Conservation (phyloP, 345 rosid genomes). For the Syzygium oleosum region DNA sequence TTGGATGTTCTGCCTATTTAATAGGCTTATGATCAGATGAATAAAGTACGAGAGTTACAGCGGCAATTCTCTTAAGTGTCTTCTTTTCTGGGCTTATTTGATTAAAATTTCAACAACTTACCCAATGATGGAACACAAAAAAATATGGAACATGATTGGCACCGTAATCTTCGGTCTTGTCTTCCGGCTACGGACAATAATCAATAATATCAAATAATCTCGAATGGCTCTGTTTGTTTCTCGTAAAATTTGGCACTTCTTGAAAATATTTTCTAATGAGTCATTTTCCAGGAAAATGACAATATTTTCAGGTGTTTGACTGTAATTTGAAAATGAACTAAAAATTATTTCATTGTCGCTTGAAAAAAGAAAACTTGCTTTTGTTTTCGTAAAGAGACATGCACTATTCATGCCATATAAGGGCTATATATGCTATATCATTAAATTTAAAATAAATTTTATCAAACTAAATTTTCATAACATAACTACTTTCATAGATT, state of each 20-base stretch:
- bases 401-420: neutral
- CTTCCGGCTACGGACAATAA: constrained; percentile 21
- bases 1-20: too few species aligned
- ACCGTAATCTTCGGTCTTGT: constrained; percentile 50
- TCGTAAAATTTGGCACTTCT: rapidly evolving
- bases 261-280: neutral
- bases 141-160: constrained; percentile 36
- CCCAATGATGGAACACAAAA: constrained; percentile 75
- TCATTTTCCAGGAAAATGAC: neutral
- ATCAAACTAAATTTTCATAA: neutral
- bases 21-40: too few species aligned
- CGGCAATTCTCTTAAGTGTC: too few species aligned
- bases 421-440: neutral
- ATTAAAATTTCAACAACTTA: constrained; percentile 6
- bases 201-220: neutral
- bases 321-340: neutral
- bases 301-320: rapidly evolving
- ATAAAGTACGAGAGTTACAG: too few species aligned
- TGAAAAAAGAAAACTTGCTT: neutral
- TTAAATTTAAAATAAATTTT: neutral
- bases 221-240: neutral
- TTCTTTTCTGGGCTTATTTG: too few species aligned
- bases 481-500: neutral
- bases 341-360: neutral
- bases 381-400: neutral